Conservation (phyloP, 2,329 filamentous ascomycete genomes). For the Apiospora kogelbergensis region DNA sequence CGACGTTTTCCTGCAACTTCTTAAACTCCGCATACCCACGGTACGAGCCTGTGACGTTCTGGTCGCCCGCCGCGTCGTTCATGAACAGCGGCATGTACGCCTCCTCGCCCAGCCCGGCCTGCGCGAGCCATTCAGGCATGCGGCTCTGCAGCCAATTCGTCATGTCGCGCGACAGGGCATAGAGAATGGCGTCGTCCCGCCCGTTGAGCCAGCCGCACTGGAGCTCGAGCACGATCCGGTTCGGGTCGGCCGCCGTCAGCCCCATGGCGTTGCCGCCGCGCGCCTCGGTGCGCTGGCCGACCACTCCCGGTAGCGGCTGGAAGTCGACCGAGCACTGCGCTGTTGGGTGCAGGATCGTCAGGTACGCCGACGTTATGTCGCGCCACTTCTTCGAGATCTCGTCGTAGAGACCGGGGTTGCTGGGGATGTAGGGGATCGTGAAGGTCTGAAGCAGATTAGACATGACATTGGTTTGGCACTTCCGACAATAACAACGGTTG, state of each 20-base stretch:
- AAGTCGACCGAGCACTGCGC: conserved; percentile 31
- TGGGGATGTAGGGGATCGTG: conserved; percentile 24
- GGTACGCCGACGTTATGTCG: conserved; percentile 24
- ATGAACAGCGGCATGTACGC: conserved; percentile 32
- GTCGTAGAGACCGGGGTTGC: conserved; percentile 29
- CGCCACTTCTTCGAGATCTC: conserved; percentile 32
- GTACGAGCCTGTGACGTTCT: conserved; percentile 30
- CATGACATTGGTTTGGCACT: background rate
- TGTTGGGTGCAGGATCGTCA: conserved; percentile 22
- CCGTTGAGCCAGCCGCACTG: conserved; percentile 25
- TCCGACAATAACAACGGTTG: background rate
- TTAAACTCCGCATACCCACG: conserved; percentile 30
- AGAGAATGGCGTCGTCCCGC: conserved; percentile 16
- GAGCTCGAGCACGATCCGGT: conserved; percentile 25
- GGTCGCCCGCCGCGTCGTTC: conserved; percentile 36
- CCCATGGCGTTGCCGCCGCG: conserved; percentile 28
- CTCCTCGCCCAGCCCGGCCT: background rate
- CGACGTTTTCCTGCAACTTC: conserved; percentile 29
- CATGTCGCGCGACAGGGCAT: conserved; percentile 14
- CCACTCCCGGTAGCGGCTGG: conserved; percentile 29
- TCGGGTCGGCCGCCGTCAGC: conserved; percentile 18
- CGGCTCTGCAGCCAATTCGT: conserved; percentile 21
- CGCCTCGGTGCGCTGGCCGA: conserved; percentile 22
- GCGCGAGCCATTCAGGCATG: conserved; percentile 11
- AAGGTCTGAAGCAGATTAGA: conserved; percentile 17